A percentile compares a stretch with the other conserved stretches of the same genome.
These are phyloP conservation scores for Eragrostis tef DNA, from an alignment of 202 grass and related monocot genomes.

Conservation along the genomic window DNA sequence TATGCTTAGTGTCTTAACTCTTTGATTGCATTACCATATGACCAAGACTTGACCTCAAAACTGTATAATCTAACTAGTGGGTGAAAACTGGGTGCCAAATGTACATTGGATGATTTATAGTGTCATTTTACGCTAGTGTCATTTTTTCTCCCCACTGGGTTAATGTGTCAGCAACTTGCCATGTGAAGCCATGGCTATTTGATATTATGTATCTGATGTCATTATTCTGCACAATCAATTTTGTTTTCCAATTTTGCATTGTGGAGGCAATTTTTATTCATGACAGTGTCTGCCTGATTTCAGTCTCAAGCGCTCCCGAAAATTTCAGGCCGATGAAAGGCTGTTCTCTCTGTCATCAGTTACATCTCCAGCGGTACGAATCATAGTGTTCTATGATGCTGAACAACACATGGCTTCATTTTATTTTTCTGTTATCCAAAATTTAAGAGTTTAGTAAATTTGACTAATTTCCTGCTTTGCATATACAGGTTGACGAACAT, in stretches of 20 bases:
- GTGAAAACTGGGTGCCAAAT: constrained; percentile 25
- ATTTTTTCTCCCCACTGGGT: constrained; percentile 9
- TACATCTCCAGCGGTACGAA: constrained; percentile 80
- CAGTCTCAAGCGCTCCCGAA: constrained; percentile 92
- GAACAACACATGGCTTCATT: neutral
- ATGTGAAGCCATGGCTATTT: constrained; percentile 29
- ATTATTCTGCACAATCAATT: constrained; percentile 18
- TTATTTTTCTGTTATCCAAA: neutral
- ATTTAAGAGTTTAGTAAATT: constrained; percentile 21
- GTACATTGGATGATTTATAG: neutral
- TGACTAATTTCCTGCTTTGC: neutral
- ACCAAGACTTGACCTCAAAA: constrained; percentile 14
- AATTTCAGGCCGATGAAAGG: constrained; percentile 94
- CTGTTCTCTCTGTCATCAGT: constrained; percentile 96
- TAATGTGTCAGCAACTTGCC: neutral
- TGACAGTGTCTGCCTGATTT: constrained; percentile 47
- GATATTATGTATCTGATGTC: neutral
- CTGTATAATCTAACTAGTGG: constrained; percentile 12
- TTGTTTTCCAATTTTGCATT: neutral
- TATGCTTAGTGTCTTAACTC: too few relatives aligned
- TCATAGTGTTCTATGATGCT: constrained; percentile 12
- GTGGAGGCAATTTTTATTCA: constrained; percentile 25
- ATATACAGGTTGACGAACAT: constrained; percentile 70
- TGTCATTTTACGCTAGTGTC: neutral
- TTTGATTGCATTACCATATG: constrained; percentile 26